Evolutionary conservation across 2,329 filamentous ascomycete genomes (phyloP).

Genomic region (Colletotrichum horii): DNA sequence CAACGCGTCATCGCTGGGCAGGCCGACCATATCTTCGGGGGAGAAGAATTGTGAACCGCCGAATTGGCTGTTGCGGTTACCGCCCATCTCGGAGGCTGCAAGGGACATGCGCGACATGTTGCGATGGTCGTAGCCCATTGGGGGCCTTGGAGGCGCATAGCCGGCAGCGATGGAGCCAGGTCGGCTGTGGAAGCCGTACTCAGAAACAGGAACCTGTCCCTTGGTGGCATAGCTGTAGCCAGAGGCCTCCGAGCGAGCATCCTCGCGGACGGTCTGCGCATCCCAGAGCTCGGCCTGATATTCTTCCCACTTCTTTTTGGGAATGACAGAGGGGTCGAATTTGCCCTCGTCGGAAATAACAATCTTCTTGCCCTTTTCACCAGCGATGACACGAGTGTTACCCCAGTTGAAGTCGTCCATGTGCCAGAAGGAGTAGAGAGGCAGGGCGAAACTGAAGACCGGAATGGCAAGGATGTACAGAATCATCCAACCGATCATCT

Average conservation of each 20-base stretch:
- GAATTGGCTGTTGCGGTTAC: slow-evolving; percentile 66
- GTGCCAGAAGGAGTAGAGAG: slow-evolving; percentile 96
- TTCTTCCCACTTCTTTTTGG: slow-evolving; percentile 99
- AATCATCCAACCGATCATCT: slow-evolving; percentile 99
- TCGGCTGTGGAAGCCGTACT: slow-evolving; percentile 73
- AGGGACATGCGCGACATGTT: slow-evolving; percentile 77
- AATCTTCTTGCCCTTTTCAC: slow-evolving; percentile 90
- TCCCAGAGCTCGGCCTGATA: slow-evolving; percentile 99
- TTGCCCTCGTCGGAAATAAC: slow-evolving; percentile 97
- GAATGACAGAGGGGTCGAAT: slow-evolving; percentile 91
- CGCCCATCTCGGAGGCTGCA: slow-evolving; percentile 71
- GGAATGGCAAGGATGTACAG: slow-evolving; percentile 92
- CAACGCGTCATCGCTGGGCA: slow-evolving; percentile 89
- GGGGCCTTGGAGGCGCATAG: slow-evolving; percentile 49
- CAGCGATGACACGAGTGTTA: slow-evolving; percentile 96
- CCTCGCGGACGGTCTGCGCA: slow-evolving; percentile 81
- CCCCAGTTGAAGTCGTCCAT: slow-evolving; percentile 99
- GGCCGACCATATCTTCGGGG: slow-evolving; percentile 71
- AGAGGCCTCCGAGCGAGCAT: slow-evolving; percentile 86
- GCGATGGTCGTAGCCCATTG: slow-evolving; percentile 52
- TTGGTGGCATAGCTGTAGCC: slow-evolving; percentile 95
- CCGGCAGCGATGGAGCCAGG: slow-evolving; percentile 55
- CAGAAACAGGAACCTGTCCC: slow-evolving; percentile 62
- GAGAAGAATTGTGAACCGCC: slow-evolving; percentile 64
- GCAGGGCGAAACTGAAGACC: slow-evolving; percentile 88